These are phyloP conservation scores for Rhodomyrtus tomentosa DNA, from an alignment of 345 rosid species.

Conservation along the genomic window DNA sequence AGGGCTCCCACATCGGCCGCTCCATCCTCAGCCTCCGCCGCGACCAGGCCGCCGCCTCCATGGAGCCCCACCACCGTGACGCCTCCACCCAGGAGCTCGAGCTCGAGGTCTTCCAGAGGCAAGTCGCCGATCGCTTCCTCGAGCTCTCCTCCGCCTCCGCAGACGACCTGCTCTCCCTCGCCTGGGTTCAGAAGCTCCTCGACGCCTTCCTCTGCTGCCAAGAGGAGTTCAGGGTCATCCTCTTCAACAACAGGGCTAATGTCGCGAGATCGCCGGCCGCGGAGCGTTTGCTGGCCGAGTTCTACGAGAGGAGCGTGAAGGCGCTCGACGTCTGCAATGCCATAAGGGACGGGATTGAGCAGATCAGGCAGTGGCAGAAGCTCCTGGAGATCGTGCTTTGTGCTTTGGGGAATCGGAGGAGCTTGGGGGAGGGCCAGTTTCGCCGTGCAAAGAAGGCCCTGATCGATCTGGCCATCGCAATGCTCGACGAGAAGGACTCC, in stretches of 20 bases:
- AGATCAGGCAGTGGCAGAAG: conserved; percentile 61
- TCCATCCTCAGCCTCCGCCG: conserved; percentile 40
- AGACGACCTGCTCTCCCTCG: conserved; percentile 27
- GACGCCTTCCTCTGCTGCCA: conserved; percentile 25
- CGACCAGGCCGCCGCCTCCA: conserved; percentile 18
- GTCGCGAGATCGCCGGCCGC: conserved; percentile 11
- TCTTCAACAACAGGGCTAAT: conserved; percentile 10
- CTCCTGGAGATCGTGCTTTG: conserved; percentile 57
- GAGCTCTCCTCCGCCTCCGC: conserved; percentile 10
- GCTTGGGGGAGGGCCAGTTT: conserved; percentile 71
- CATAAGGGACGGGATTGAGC: conserved; percentile 72
- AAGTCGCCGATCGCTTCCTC: conserved; percentile 13
- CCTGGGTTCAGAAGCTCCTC: conserved; percentile 32
- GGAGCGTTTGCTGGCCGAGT: conserved; percentile 45
- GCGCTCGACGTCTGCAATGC: conserved; percentile 88
- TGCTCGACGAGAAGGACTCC: conserved; percentile 84
- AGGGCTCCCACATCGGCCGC: conserved; percentile 31
- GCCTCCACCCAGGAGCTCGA: background rate
- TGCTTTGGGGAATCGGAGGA: conserved; percentile 24
- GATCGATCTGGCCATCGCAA: conserved; percentile 63
- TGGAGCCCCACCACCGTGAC: background rate
- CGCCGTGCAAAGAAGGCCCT: conserved; percentile 86
- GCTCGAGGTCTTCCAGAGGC: conserved; percentile 21
- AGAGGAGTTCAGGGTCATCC: conserved; percentile 22
- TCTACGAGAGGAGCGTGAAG: conserved; percentile 61